Conservation (phyloP, 139 green algal genomes). For the Tetradesmus lagerheimii region DNA sequence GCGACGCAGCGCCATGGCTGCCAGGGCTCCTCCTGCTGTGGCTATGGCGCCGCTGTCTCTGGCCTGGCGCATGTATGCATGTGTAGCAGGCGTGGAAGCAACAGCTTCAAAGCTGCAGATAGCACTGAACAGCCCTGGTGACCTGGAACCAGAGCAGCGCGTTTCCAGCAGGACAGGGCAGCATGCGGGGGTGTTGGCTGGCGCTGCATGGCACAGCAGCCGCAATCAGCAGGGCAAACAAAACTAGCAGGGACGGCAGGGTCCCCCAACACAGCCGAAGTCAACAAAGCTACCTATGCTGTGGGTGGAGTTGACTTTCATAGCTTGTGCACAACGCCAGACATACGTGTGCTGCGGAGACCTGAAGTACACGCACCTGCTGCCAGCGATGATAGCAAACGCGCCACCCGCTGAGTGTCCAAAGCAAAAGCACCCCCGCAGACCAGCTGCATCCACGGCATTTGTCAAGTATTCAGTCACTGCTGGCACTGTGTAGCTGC, state of each 20-base stretch:
- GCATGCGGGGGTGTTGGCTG: too few species aligned
- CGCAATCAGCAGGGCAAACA: not conserved
- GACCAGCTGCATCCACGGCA: conserved; percentile 21
- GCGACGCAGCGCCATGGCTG: not conserved
- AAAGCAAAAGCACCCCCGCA: conserved; percentile 30
- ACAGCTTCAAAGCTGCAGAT: conserved; percentile 39
- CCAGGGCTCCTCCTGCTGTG: not conserved
- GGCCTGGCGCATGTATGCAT: not conserved
- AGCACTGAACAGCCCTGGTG: conserved; percentile 16
- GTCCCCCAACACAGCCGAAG: too few species aligned
- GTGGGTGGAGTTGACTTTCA: too few species aligned
- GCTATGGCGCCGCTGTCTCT: not conserved
- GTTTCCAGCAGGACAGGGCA: too few species aligned
- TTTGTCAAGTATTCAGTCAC: not conserved
- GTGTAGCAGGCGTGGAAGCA: not conserved
- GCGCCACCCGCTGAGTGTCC: conserved; percentile 37
- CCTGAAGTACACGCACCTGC: not conserved
- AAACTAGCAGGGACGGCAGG: not conserved
- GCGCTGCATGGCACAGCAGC: not conserved
- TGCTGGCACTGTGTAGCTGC: not conserved
- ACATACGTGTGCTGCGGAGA: not conserved
- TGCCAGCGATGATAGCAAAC: conserved; percentile 13
- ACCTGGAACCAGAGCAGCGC: not conserved
- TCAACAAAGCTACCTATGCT: too few species aligned
- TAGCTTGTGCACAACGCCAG: too few species aligned